These are phyloP conservation scores for Haplosporangium gracile DNA, from an alignment of 192 early-diverging fungal genomes.

Conservation along the genomic window DNA sequence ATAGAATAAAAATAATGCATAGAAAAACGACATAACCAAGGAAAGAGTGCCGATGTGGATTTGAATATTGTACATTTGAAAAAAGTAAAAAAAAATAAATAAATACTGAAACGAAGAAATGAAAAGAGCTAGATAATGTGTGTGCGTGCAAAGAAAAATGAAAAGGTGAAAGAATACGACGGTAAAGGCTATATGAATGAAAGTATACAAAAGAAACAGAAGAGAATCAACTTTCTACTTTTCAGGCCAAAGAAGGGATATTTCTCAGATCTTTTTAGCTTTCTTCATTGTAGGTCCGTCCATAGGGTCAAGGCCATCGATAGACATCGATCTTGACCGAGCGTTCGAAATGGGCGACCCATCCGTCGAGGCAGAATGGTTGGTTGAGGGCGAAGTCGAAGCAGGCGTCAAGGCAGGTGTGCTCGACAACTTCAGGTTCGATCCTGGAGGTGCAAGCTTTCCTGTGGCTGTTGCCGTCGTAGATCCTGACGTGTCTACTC, in stretches of 20 bases:
- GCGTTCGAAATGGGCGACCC: conserved; percentile 29
- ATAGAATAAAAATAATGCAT: not conserved
- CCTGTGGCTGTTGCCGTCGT: not conserved
- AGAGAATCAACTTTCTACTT: not conserved
- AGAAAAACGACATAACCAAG: not conserved
- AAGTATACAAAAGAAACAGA: not conserved
- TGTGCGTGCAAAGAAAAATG: not conserved
- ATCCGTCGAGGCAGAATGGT: conserved; percentile 28
- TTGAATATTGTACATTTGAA: not conserved
- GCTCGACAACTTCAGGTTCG: conserved; percentile 16
- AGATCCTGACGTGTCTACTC: not conserved
- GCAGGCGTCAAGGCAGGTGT: conserved; percentile 25
- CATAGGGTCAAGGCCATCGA: conserved; percentile 1
- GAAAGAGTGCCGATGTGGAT: not conserved
- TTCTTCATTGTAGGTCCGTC: conserved; percentile 36
- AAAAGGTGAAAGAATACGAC: not conserved
- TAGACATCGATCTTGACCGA: conserved; percentile 28
- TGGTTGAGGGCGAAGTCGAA: conserved; percentile 31
- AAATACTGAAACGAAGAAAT: not conserved
- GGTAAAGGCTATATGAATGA: not conserved
- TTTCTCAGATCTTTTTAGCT: conserved; percentile 32
- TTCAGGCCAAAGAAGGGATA: not conserved
- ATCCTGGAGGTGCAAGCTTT: conserved; percentile 27
- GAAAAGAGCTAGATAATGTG: not conserved
- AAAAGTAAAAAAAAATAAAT: conserved; percentile 7